Conservation (phyloP, 2,329 filamentous ascomycete species). For the Pseudocercospora musae region DNA sequence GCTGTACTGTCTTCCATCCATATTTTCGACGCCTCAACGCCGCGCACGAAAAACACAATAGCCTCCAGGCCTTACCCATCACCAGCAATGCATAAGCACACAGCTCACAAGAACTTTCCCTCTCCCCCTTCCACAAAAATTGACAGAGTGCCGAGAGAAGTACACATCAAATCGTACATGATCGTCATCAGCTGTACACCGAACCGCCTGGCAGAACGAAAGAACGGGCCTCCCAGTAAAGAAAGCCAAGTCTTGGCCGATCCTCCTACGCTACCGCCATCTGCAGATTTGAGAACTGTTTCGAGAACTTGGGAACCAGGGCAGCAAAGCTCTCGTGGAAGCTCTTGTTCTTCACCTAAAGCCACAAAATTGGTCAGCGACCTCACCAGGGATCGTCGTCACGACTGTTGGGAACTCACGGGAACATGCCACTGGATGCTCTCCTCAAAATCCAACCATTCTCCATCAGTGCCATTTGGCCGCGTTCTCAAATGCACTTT, state of each 20-base stretch:
- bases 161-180: not conserved
- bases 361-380: not conserved
- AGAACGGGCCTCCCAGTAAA: not conserved
- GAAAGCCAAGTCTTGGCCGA: not conserved
- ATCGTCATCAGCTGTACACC: not conserved
- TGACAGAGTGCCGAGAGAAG: not conserved
- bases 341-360: conserved; percentile 7
- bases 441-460: conserved; percentile 27
- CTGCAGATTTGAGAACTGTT: conserved; percentile 1
- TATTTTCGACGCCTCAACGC: not conserved
- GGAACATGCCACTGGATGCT: conserved; percentile 25
- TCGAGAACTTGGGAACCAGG: conserved; percentile 1
- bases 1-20: not conserved
- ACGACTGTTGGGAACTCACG: not conserved
- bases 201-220: not conserved
- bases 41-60: not conserved
- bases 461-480: conserved; percentile 33
- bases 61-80: not conserved
- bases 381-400: not conserved
- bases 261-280: not conserved
- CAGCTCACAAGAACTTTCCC: not conserved
- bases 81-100: not conserved
- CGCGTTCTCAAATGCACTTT: conserved; percentile 21
- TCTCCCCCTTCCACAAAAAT: not conserved
- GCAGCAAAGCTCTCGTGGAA: conserved; percentile 2